These are phyloP conservation scores for Debaryomyces castellii DNA, from an alignment of 805 yeast species.

Conservation along the genomic window DNA sequence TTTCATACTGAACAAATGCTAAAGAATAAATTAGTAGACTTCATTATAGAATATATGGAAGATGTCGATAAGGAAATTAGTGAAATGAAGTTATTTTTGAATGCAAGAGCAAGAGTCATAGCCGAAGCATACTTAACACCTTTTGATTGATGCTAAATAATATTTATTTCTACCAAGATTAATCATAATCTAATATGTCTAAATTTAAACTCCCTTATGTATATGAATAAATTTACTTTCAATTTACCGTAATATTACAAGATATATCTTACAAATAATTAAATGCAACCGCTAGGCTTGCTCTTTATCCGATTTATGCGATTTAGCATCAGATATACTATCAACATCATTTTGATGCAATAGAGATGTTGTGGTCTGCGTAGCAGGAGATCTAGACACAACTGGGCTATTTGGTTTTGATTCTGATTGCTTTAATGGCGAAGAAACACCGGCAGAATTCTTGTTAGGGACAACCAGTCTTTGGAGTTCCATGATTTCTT, in stretches of 20 bases:
- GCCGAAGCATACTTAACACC: constrained; percentile 95
- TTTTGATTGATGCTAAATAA: constrained; percentile 47
- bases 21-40: constrained; percentile 92
- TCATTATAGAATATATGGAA: constrained; percentile 97
- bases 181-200: neutral
- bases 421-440: constrained; percentile 2
- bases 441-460: neutral
- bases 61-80: constrained; percentile 98
- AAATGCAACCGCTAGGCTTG: neutral
- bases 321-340: neutral
- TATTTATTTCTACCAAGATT: neutral
- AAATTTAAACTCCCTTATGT: neutral
- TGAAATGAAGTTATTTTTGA: constrained; percentile 94
- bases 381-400: constrained; percentile 16
- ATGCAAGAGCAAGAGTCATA: constrained; percentile 95
- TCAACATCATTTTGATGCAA: constrained; percentile 5
- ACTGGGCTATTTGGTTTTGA: constrained; percentile 18
- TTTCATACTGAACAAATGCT: constrained; percentile 94
- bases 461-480: constrained; percentile 3
- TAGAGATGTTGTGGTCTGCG: constrained; percentile 1
- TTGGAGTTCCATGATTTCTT: constrained; percentile 24
- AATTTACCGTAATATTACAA: neutral
- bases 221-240: neutral
- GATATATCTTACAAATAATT: neutral
- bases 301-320: constrained; percentile 2